phyloP scores from a whole-genome alignment of 768 basidiomycete genomes.

The Amanita exitialis region DNA sequence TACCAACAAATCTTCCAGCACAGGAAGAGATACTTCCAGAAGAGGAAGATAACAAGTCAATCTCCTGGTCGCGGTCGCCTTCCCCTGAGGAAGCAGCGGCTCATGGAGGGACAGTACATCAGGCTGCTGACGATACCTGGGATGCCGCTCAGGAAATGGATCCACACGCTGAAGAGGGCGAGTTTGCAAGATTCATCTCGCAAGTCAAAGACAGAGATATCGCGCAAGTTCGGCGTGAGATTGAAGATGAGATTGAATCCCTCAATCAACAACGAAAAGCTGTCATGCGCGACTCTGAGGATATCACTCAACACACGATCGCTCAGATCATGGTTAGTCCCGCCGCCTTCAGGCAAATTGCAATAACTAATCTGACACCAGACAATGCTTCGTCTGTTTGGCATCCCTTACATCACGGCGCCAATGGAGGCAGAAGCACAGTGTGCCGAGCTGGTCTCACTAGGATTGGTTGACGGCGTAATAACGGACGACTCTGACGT shows the following conservation, averaged over 20 bases:
- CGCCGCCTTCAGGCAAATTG: not conserved
- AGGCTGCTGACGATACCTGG: conserved; percentile 37
- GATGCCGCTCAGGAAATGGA: conserved; percentile 87
- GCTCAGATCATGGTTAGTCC: conserved; percentile 62
- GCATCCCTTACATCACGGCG: conserved; percentile 96
- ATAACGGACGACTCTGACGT: conserved; percentile 99
- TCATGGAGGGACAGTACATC: conserved; percentile 12
- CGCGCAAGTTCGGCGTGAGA: conserved; percentile 74
- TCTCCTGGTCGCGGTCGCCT: conserved; percentile 25
- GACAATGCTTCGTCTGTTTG: conserved; percentile 88
- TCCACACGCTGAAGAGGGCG: conserved; percentile 66
- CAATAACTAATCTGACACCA: conserved; percentile 19
- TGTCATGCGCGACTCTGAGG: conserved; percentile 90
- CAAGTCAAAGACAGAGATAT: conserved; percentile 84
- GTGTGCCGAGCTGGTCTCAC: conserved; percentile 81
- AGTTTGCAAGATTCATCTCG: conserved; percentile 88
- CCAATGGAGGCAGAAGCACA: conserved; percentile 99
- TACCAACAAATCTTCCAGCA: not conserved
- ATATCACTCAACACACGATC: conserved; percentile 92
- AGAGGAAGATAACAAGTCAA: conserved; percentile 8
- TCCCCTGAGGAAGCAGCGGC: conserved; percentile 17
- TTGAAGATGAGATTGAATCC: conserved; percentile 81
- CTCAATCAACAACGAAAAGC: conserved; percentile 79
- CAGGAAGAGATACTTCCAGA: not conserved
- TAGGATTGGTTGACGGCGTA: conserved; percentile 89